Evolutionary conservation across 495 filamentous ascomycete species (phyloP), one percentile per base, ranked within the genome.

Genomic region (Daldinia grandis): DNA sequence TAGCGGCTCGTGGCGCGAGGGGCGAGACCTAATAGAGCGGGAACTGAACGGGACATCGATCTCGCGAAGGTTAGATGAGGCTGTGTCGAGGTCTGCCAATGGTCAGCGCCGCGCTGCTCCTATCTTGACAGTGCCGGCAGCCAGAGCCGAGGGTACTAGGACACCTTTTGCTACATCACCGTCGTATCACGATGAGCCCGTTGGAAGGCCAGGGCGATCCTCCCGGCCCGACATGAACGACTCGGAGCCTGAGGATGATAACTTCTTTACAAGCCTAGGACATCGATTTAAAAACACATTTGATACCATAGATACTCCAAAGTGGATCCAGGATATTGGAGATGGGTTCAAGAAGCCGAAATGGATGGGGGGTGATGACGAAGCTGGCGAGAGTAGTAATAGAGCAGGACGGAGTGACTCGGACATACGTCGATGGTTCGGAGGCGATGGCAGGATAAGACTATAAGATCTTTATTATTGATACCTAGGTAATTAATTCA

Each of bases 231-330:
- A 83, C 7, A 33, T 60, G 17, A 12, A 62, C 17, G 42, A 68
- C 30, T 58, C 64, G 6, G 87, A 89, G 58, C 84, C 86, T 3
- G 91, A 93, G 30, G 92, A 95, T 19, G 89, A 92, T 68, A 90
- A 87, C 47, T 93, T 97, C 77, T 93, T 97, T 72, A 86, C 90
- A 62, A 90, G 88, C 19, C 90, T 98, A 60, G 89, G 90, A 0
- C 93, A 97, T 75, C 85, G 95, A 38, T 89, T 99, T 58, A 88
- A 86, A 74, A 99, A 99, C 76, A 97, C 95, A 2, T 87, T 98
- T 57, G 95, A 99, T 58, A 92, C 89, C 5, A 81, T 93, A 17
- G 92, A 94, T 47, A 86, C 89, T 33, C 94, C 94, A 1, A 87
- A 89, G 56, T 97, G 93, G 93, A 73, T 96, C 56, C 86, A 89